A percentile compares a stretch with the other conserved stretches of the same genome.
Evolutionary conservation across 331 rosid genomes (phyloP).

Genomic region (Rosa hybrid): DNA sequence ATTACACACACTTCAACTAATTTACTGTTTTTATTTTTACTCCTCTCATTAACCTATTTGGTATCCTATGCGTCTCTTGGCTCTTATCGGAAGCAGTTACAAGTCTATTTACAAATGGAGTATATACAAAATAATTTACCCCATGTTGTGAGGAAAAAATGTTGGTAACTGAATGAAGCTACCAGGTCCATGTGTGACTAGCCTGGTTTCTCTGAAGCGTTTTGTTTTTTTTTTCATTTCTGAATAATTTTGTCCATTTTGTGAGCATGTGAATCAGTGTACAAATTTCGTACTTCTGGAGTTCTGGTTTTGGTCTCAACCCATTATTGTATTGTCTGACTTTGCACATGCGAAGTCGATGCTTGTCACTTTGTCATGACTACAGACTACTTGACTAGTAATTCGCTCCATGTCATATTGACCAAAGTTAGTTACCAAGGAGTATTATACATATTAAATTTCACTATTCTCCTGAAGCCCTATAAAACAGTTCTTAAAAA

Average conservation of each 20-base stretch:
- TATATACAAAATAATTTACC: background rate
- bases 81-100: background rate
- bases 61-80: background rate
- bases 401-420: background rate
- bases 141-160: background rate
- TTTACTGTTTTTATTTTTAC: background rate
- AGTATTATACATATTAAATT: no score
- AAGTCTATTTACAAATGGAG: background rate
- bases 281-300: background rate
- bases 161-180: background rate
- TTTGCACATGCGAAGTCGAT: background rate
- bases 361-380: background rate
- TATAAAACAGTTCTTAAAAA: no score
- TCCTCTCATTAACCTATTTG: background rate
- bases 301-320: background rate
- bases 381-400: background rate
- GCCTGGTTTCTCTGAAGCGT: background rate
- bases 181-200: background rate
- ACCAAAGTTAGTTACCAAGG: background rate
- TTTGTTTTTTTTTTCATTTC: background rate
- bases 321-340: background rate
- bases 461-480: no score
- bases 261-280: slow-evolving; percentile 8
- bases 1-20: background rate
- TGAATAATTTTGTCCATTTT: background rate